These are phyloP conservation scores for Phalaenopsis hybrid DNA, from an alignment of 116 monocot genomes.

Conservation along the genomic window DNA sequence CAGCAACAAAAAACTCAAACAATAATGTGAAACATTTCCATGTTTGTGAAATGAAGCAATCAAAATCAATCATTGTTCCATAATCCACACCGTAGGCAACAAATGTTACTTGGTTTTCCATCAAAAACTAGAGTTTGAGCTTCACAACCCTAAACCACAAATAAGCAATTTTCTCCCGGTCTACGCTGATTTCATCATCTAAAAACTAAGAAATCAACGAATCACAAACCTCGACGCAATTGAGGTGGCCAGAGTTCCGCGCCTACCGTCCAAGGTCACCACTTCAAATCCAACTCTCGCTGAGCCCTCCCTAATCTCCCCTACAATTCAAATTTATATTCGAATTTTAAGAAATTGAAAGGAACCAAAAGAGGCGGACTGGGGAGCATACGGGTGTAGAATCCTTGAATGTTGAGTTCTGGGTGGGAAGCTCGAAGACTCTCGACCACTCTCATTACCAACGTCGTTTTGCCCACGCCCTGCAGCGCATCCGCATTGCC, in stretches of 20 bases:
- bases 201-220: too few relatives aligned
- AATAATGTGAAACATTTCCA: too few relatives aligned
- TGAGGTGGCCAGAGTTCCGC: slow-evolving; percentile 54
- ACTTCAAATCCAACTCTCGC: slow-evolving; percentile 78
- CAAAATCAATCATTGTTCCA: too few relatives aligned
- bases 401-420: slow-evolving; percentile 55
- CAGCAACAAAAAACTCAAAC: too few relatives aligned
- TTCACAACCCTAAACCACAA: too few relatives aligned
- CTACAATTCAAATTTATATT: slow-evolving; percentile 16
- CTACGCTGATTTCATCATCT: too few relatives aligned
- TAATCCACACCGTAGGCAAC: background rate
- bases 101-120: too few relatives aligned
- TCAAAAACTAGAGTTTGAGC: too few relatives aligned
- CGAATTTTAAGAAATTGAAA: too few relatives aligned
- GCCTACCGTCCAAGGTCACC: slow-evolving; percentile 54
- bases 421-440: slow-evolving; percentile 47
- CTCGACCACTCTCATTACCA: slow-evolving; percentile 73
- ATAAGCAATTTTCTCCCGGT: too few relatives aligned
- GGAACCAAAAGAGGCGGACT: too few relatives aligned
- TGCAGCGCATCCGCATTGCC: slow-evolving; percentile 7
- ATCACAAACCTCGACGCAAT: slow-evolving; percentile 38
- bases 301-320: slow-evolving; percentile 61
- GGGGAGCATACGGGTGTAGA: slow-evolving; percentile 56
- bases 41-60: too few relatives aligned
- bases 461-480: slow-evolving; percentile 90